phyloP scores from a whole-genome alignment of 2,329 filamentous ascomycete species.

The Pyricularia sp. region DNA sequence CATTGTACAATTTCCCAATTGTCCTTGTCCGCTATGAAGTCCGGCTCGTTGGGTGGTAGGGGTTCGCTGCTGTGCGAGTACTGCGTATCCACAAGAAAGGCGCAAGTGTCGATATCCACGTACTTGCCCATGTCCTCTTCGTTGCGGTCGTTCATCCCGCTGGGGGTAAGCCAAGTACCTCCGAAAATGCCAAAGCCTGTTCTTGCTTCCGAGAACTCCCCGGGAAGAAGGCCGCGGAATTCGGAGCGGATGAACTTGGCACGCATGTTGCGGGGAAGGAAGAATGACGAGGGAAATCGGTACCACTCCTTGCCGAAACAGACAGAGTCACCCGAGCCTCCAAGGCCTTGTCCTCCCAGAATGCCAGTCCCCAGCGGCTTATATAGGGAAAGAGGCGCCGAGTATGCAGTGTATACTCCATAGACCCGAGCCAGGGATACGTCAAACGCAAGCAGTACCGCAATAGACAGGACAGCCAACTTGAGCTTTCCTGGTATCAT shows the following conservation, averaged over 20 bases:
- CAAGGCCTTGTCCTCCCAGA: background rate
- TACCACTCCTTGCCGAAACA: slow-evolving; percentile 99
- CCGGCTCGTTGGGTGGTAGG: slow-evolving; percentile 62
- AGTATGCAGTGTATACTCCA: slow-evolving; percentile 73
- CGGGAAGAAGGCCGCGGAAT: slow-evolving; percentile 80
- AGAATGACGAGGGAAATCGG: slow-evolving; percentile 88
- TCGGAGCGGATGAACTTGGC: slow-evolving; percentile 88
- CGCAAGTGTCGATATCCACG: slow-evolving; percentile 63
- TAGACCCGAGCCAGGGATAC: slow-evolving; percentile 63
- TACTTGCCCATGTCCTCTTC: slow-evolving; percentile 83
- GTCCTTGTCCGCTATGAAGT: slow-evolving; percentile 64
- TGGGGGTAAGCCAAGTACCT: slow-evolving; percentile 74
- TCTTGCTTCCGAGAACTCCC: slow-evolving; percentile 73
- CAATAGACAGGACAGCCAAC: slow-evolving; percentile 39
- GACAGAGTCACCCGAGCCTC: slow-evolving; percentile 54
- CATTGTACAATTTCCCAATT: slow-evolving; percentile 74
- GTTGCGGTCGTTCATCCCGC: slow-evolving; percentile 88
- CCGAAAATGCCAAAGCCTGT: slow-evolving; percentile 64
- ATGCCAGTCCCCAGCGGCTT: slow-evolving; percentile 50
- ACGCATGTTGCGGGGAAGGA: slow-evolving; percentile 72
- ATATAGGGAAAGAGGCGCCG: slow-evolving; percentile 68
- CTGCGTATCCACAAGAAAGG: slow-evolving; percentile 81
- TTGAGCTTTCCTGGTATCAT: slow-evolving; percentile 71
- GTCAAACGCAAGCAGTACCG: slow-evolving; percentile 52
- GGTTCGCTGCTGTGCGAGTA: slow-evolving; percentile 47